These are phyloP conservation scores for Eimeria praecox DNA, from an alignment of 169 alveolate species.

Conservation along the genomic window DNA sequence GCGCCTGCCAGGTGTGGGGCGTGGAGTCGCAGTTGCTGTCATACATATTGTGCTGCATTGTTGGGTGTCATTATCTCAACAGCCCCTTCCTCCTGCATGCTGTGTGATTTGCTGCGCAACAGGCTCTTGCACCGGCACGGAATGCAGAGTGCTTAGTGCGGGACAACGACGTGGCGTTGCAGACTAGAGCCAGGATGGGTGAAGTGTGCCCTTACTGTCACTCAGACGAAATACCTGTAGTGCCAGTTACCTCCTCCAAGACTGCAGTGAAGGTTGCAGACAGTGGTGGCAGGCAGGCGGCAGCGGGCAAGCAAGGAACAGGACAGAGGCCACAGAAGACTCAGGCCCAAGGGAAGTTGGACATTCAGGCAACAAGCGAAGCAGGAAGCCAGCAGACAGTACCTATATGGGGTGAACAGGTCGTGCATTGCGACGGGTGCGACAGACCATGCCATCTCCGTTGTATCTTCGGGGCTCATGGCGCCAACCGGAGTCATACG, in stretches of 20 bases:
- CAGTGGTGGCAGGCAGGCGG: constrained; percentile 37
- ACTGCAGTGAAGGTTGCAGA: neutral
- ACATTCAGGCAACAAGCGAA: neutral
- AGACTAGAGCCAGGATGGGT: constrained; percentile 75
- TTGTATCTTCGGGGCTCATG: constrained; percentile 78
- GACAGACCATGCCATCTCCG: constrained; percentile 88
- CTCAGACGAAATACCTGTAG: constrained; percentile 73
- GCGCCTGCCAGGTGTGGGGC: constrained; percentile 69
- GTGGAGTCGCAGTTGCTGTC: neutral
- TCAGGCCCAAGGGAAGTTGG: neutral
- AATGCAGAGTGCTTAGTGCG: constrained; percentile 68
- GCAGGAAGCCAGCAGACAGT: neutral
- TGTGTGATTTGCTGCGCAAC: neutral
- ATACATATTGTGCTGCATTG: neutral
- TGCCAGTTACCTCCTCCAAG: neutral
- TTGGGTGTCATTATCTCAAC: neutral
- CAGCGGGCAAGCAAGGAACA: neutral
- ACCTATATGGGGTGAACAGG: constrained; percentile 65
- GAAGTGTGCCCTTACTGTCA: constrained; percentile 82
- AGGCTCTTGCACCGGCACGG: constrained; percentile 73
- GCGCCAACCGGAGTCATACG: neutral
- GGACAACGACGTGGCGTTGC: constrained; percentile 64
- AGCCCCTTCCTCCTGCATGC: neutral
- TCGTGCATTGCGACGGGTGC: constrained; percentile 89
- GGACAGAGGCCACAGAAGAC: constrained; percentile 40